Percentiles rank a stretch among this genome's conserved stretches.
phyloP scores from a whole-genome alignment of 768 basidiomycete species.

The Epithele typhae region DNA sequence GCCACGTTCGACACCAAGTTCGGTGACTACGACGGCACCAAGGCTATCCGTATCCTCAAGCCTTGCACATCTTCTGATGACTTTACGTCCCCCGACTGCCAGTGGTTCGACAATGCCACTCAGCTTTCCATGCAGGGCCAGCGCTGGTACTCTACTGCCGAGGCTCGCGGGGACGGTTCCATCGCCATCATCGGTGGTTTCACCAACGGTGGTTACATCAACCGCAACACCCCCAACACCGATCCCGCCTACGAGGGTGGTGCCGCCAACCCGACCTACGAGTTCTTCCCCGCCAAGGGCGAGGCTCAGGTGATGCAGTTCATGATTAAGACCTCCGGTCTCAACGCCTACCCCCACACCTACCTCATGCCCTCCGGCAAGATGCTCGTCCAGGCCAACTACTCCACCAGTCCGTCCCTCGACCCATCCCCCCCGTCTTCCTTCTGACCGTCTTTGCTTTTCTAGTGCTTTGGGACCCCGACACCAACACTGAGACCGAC shows the following conservation, averaged over 20 bases:
- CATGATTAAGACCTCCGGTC: constrained; percentile 65
- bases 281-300: constrained; percentile 71
- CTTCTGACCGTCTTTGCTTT: constrained; percentile 1
- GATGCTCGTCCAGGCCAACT: constrained; percentile 79
- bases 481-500: constrained; percentile 50
- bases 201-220: constrained; percentile 73
- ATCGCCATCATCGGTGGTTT: constrained; percentile 82
- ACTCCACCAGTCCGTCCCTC: constrained; percentile 58
- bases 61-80: constrained; percentile 53
- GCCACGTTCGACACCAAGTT: constrained; percentile 63
- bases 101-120: constrained; percentile 68
- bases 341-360: constrained; percentile 74
- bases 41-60: constrained; percentile 76
- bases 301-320: constrained; percentile 56
- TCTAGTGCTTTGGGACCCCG: constrained; percentile 48
- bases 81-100: constrained; percentile 43
- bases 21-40: constrained; percentile 76
- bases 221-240: constrained; percentile 64
- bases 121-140: constrained; percentile 60
- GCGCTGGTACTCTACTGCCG: constrained; percentile 79
- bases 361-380: constrained; percentile 74
- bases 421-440: constrained; percentile 4
- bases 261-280: constrained; percentile 76
- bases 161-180: constrained; percentile 70
- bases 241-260: constrained; percentile 63